Conservation (phyloP, 2,329 filamentous ascomycete species). For the Diplodia corticola region DNA sequence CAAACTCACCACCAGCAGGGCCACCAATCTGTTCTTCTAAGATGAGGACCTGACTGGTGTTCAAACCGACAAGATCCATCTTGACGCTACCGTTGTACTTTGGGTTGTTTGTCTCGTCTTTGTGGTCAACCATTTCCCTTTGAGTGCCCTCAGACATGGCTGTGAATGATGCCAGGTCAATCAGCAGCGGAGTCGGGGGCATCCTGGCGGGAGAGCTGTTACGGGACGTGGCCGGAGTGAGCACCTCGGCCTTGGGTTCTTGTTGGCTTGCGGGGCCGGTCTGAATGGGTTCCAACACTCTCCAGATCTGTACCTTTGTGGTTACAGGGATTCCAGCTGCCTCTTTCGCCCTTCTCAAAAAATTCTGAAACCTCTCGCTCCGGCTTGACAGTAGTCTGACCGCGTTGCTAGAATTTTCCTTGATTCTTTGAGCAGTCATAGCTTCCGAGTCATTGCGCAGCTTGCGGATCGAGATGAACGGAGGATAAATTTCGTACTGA, state of each 20-base stretch:
- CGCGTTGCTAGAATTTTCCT: constrained; percentile 62
- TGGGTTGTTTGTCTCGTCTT: constrained; percentile 69
- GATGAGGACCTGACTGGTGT: constrained; percentile 74
- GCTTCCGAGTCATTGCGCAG: constrained; percentile 62
- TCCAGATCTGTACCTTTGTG: constrained; percentile 77
- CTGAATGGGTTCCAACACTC: constrained; percentile 55
- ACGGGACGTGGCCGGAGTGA: constrained; percentile 48
- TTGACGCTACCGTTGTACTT: constrained; percentile 76
- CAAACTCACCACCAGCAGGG: constrained; percentile 56
- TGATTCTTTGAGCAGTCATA: constrained; percentile 57
- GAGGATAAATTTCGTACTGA: constrained; percentile 80
- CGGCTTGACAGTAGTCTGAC: constrained; percentile 70
- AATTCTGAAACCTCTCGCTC: constrained; percentile 68
- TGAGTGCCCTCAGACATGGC: constrained; percentile 63
- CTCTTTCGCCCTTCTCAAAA: constrained; percentile 72
- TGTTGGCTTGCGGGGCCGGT: constrained; percentile 33
- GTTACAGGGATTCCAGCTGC: constrained; percentile 65
- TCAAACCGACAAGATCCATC: constrained; percentile 66
- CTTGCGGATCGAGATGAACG: constrained; percentile 81
- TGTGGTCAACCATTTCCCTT: constrained; percentile 62
- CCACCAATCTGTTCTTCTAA: constrained; percentile 73
- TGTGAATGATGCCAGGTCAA: constrained; percentile 64
- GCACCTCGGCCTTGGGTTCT: constrained; percentile 35
- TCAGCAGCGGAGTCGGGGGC: constrained; percentile 53
- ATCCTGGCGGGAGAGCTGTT: constrained; percentile 47